Evolutionary conservation across 2,329 filamentous ascomycete genomes (phyloP).

Genomic region (Nakataea oryzae): DNA sequence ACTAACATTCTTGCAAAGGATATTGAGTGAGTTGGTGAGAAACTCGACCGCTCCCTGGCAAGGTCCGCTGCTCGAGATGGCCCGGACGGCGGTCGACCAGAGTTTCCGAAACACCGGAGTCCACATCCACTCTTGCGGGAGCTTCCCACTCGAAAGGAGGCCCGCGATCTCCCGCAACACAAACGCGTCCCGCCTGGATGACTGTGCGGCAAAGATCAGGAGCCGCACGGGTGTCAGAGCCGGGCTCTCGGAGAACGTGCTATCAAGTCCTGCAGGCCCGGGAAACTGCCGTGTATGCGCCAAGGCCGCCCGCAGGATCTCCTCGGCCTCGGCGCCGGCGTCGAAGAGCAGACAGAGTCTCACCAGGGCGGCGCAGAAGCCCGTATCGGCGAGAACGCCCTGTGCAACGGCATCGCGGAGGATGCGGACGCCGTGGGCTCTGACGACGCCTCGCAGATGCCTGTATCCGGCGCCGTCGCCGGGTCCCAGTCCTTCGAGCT

Average conservation of each 20-base stretch:
- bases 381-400: slow-evolving; percentile 28
- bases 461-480: slow-evolving; percentile 31
- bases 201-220: slow-evolving; percentile 16
- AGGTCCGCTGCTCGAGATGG: slow-evolving; percentile 18
- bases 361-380: slow-evolving; percentile 28
- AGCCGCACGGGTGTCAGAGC: slow-evolving; percentile 14
- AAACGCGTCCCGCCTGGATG: slow-evolving; percentile 19
- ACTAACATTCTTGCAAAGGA: not conserved
- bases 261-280: slow-evolving; percentile 20
- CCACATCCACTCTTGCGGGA: slow-evolving; percentile 33
- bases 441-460: slow-evolving; percentile 31
- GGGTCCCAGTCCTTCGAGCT: slow-evolving; percentile 28
- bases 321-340: slow-evolving; percentile 27
- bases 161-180: slow-evolving; percentile 24
- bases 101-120: slow-evolving; percentile 27
- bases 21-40: slow-evolving; percentile 11
- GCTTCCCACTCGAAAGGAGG: slow-evolving; percentile 20
- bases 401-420: slow-evolving; percentile 29
- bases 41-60: slow-evolving; percentile 25
- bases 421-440: slow-evolving; percentile 34
- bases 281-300: slow-evolving; percentile 21
- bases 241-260: slow-evolving; percentile 15
- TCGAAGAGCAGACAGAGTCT: slow-evolving; percentile 26
- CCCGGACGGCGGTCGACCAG: slow-evolving; percentile 27
- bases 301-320: slow-evolving; percentile 24